phyloP scores from a whole-genome alignment of 495 filamentous ascomycete species.

The Penicillium taxi region DNA sequence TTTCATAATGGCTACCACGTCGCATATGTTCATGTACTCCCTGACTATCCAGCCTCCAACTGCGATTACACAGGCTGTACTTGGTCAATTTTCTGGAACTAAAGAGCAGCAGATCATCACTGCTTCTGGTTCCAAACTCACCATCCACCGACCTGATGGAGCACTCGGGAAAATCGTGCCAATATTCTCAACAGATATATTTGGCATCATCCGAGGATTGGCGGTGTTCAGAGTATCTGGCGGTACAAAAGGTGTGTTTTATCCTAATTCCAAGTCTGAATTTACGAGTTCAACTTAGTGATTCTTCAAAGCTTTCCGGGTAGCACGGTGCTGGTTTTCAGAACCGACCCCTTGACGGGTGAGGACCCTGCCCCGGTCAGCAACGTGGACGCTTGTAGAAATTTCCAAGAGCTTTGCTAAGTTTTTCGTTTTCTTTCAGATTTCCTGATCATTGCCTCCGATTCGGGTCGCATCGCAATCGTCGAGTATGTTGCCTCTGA shows the following conservation, averaged over 20 bases:
- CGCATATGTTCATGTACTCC: constrained; percentile 96
- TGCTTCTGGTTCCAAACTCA: constrained; percentile 81
- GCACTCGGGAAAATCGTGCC: constrained; percentile 76
- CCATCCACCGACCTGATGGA: constrained; percentile 78
- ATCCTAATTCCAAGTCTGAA: constrained; percentile 30
- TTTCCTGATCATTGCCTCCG: constrained; percentile 90
- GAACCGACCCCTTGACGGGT: constrained; percentile 27
- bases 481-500: constrained; percentile 83
- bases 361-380: constrained; percentile 38
- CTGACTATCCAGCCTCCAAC: constrained; percentile 88
- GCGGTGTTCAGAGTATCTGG: constrained; percentile 86
- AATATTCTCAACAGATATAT: constrained; percentile 83
- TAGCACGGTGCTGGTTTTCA: constrained; percentile 38
- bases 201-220: constrained; percentile 85
- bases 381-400: constrained; percentile 31
- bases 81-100: constrained; percentile 89
- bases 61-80: constrained; percentile 77
- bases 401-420: constrained; percentile 50
- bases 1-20: constrained; percentile 86
- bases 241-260: constrained; percentile 87
- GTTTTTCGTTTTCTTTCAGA: constrained; percentile 50
- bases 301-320: constrained; percentile 70
- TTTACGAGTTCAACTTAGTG: constrained; percentile 76
- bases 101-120: constrained; percentile 96
- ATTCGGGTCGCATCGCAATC: constrained; percentile 90